Percentiles rank a stretch among this genome's conserved stretches.
Conservation (phyloP, 2,329 filamentous ascomycete genomes). For the Chaetomiaceae sp. region DNA sequence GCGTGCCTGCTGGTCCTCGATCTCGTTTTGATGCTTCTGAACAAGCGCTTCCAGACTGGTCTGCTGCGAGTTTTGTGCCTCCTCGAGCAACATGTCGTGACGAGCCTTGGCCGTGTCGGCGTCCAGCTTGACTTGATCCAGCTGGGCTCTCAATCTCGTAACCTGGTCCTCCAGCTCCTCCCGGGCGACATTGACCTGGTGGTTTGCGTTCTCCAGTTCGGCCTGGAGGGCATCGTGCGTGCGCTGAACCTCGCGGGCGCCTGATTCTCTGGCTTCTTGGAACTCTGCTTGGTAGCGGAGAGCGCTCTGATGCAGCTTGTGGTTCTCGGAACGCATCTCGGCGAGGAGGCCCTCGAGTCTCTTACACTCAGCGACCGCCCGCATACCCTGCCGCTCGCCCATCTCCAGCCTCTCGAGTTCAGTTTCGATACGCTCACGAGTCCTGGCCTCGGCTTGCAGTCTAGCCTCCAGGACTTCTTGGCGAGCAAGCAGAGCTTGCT, state of each 20-base stretch:
- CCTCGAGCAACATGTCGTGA: slow-evolving; percentile 79
- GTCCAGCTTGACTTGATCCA: slow-evolving; percentile 74
- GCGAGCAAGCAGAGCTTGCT: slow-evolving; percentile 71
- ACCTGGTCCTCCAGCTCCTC: slow-evolving; percentile 79
- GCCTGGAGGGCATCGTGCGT: slow-evolving; percentile 72
- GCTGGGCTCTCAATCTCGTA: slow-evolving; percentile 62
- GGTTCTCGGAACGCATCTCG: slow-evolving; percentile 62
- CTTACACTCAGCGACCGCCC: slow-evolving; percentile 58
- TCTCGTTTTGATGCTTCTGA: slow-evolving; percentile 59
- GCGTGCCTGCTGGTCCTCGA: slow-evolving; percentile 70
- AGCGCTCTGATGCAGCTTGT: slow-evolving; percentile 64
- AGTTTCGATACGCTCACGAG: slow-evolving; percentile 60
- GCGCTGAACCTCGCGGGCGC: slow-evolving; percentile 73
- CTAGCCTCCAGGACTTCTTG: slow-evolving; percentile 75
- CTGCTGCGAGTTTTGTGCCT: slow-evolving; percentile 65
- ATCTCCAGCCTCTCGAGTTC: slow-evolving; percentile 62
- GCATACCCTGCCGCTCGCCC: slow-evolving; percentile 61
- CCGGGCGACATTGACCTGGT: slow-evolving; percentile 78
- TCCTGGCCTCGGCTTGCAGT: slow-evolving; percentile 69
- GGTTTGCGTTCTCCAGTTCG: slow-evolving; percentile 78
- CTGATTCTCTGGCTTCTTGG: slow-evolving; percentile 75
- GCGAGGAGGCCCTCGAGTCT: slow-evolving; percentile 51
- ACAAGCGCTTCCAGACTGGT: slow-evolving; percentile 46
- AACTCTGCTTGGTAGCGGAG: slow-evolving; percentile 75
- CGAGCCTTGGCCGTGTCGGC: slow-evolving; percentile 75